phyloP scores from a whole-genome alignment of 192 early-diverging fungal genomes.

The Coemansia sp. region DNA sequence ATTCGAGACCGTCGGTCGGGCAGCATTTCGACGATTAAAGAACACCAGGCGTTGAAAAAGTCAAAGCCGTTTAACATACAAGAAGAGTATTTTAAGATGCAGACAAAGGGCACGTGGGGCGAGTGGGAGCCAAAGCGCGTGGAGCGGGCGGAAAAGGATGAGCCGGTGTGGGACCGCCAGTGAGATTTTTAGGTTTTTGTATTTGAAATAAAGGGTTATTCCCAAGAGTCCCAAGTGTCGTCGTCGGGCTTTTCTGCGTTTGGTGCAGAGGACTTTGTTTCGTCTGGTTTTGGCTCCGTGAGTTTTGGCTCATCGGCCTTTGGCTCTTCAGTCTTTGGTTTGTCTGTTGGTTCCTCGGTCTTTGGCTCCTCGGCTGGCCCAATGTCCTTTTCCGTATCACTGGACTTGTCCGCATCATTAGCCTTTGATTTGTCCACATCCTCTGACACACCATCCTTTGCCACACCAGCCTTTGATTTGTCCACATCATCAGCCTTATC shows the following conservation, averaged over 20 bases:
- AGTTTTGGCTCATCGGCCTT: not conserved
- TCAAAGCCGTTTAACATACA: slow-evolving; percentile 60
- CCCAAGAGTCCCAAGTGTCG: slow-evolving; percentile 53
- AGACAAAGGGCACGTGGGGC: slow-evolving; percentile 40
- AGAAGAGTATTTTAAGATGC: slow-evolving; percentile 67
- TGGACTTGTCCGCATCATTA: not conserved
- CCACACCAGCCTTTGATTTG: not conserved
- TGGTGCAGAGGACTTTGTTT: not conserved
- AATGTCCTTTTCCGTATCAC: slow-evolving; percentile 16
- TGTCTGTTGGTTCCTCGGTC: not conserved
- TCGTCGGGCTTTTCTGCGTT: not conserved
- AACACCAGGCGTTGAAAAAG: slow-evolving; percentile 60
- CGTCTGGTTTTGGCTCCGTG: slow-evolving; percentile 11
- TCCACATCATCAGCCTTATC: slow-evolving; percentile 19
- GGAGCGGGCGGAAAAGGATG: slow-evolving; percentile 42
- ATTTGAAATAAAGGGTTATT: slow-evolving; percentile 14
- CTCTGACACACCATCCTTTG: not conserved
- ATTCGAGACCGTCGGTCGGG: slow-evolving; percentile 61
- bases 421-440: not conserved
- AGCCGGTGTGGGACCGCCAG: slow-evolving; percentile 53
- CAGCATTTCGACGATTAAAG: slow-evolving; percentile 38
- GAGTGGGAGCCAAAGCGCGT: slow-evolving; percentile 55
- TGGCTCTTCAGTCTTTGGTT: slow-evolving; percentile 1
- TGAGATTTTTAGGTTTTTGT: slow-evolving; percentile 2
- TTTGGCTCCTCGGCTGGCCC: not conserved